These are phyloP conservation scores for Xylaria sp. DNA, from an alignment of 2,329 filamentous ascomycete species.

Conservation along the genomic window DNA sequence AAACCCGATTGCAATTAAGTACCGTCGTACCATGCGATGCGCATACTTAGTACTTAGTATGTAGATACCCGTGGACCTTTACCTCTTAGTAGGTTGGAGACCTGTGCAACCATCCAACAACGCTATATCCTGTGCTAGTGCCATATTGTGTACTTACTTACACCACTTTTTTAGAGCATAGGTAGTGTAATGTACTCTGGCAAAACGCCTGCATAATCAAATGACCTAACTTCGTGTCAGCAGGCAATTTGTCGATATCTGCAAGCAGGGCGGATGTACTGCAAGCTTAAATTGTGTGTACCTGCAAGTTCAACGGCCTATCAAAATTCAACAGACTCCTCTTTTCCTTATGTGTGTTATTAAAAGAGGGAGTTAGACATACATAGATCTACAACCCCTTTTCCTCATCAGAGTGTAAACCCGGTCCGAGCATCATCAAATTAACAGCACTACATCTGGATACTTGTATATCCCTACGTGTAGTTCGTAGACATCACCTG, in stretches of 20 bases:
- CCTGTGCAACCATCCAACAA: too few species aligned
- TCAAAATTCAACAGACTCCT: not conserved
- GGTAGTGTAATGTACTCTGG: not conserved
- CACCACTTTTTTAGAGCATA: not conserved
- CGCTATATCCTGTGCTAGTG: too few species aligned
- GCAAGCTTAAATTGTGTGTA: constrained; percentile 15
- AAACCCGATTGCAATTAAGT: not conserved
- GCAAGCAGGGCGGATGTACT: constrained; percentile 1
- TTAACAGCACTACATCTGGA: not conserved
- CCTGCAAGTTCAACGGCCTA: constrained; percentile 14
- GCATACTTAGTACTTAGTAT: not conserved
- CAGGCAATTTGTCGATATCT: constrained; percentile 3
- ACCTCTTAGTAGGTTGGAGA: too few species aligned
- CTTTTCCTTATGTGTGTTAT: not conserved
- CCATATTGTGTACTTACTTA: not conserved
- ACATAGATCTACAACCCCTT: constrained; percentile 17
- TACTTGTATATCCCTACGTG: not conserved
- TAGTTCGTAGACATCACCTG: not conserved
- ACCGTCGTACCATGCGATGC: constrained; percentile 8
- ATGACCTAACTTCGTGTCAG: constrained; percentile 9
- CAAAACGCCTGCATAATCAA: constrained; percentile 15
- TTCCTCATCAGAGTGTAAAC: constrained; percentile 1
- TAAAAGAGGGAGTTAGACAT: not conserved
- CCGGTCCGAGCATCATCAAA: not conserved
- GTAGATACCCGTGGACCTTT: too few species aligned